A percentile compares a stretch with the other conserved stretches of the same genome.
These are phyloP conservation scores for Blastobotrys apis DNA, from an alignment of 1,139 yeast genomes.

Conservation along the genomic window DNA sequence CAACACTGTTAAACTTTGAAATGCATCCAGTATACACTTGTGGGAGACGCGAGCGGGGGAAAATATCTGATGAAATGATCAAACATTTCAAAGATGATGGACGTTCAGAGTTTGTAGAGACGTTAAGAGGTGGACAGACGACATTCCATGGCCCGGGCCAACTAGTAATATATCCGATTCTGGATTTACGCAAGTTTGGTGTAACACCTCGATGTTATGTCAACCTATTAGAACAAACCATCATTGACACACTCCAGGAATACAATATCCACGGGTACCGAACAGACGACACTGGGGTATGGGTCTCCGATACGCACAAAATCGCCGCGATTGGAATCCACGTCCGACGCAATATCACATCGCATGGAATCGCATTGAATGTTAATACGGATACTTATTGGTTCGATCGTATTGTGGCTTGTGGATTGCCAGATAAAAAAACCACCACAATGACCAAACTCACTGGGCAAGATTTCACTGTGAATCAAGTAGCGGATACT, in stretches of 20 bases:
- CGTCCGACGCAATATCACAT: constrained; percentile 76
- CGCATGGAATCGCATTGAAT: constrained; percentile 87
- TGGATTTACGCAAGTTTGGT: constrained; percentile 63
- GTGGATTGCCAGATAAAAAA: constrained; percentile 67
- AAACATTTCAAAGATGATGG: constrained; percentile 31
- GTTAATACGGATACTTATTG: constrained; percentile 66
- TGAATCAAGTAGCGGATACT: constrained; percentile 46
- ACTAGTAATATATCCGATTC: constrained; percentile 73
- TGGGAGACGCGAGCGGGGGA: constrained; percentile 69
- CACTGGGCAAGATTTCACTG: constrained; percentile 25
- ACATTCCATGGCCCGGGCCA: constrained; percentile 98
- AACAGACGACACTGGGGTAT: constrained; percentile 76
- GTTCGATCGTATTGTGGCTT: constrained; percentile 70
- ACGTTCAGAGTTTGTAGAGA: constrained; percentile 56
- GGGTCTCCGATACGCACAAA: constrained; percentile 62
- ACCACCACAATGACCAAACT: constrained; percentile 46
- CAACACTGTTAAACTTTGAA: constrained; percentile 71
- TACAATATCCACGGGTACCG: constrained; percentile 47
- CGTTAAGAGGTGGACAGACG: constrained; percentile 93
- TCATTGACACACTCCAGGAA: constrained; percentile 48
- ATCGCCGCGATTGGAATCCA: constrained; percentile 90
- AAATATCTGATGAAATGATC: constrained; percentile 37
- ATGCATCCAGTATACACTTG: constrained; percentile 84
- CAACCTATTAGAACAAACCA: constrained; percentile 59
- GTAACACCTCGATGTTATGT: constrained; percentile 76